These are phyloP conservation scores for Penicillium hesseltinei DNA, from an alignment of 2,329 filamentous ascomycete species.

Conservation along the genomic window DNA sequence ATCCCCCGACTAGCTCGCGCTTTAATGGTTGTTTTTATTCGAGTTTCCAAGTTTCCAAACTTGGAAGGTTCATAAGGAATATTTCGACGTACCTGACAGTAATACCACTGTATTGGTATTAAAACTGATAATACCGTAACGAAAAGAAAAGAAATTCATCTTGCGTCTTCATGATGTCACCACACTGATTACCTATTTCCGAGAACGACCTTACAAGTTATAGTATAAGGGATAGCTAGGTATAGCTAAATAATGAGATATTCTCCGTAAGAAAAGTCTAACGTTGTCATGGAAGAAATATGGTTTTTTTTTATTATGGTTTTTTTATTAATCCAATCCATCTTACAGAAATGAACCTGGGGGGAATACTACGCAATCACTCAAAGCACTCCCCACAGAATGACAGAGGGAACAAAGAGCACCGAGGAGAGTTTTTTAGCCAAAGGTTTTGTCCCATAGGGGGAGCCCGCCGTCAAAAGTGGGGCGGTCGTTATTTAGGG, in stretches of 20 bases:
- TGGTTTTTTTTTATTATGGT: neutral
- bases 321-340: neutral
- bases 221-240: neutral
- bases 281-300: neutral
- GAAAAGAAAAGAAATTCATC: neutral
- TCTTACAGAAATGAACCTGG: neutral
- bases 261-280: neutral
- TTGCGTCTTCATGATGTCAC: slow-evolving; percentile 27
- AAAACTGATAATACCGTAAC: neutral
- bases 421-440: neutral
- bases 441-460: slow-evolving; percentile 11
- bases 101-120: neutral
- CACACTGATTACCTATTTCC: neutral
- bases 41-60: neutral
- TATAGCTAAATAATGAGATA: neutral
- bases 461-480: slow-evolving; percentile 13
- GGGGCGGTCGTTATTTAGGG: slow-evolving; percentile 18
- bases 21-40: neutral
- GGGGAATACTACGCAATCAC: neutral
- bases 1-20: slow-evolving; percentile 2
- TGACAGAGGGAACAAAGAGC: slow-evolving; percentile 6
- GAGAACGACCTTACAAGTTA: neutral
- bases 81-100: neutral
- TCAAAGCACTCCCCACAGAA: slow-evolving; percentile 16
- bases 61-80: neutral